Conservation (phyloP, 306 rosid species). For the Cicer chorassanicum region DNA sequence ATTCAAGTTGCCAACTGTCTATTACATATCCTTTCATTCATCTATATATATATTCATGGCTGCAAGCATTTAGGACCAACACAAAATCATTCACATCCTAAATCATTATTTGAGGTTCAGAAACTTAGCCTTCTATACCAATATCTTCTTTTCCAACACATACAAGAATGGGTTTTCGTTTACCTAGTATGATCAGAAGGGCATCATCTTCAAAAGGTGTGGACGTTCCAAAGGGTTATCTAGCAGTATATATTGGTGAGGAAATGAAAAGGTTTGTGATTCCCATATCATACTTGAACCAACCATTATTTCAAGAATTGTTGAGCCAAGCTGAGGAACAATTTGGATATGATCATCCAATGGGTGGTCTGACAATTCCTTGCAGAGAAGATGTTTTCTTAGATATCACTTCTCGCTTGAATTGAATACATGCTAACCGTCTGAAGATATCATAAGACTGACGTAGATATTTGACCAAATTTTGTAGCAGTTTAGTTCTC, state of each 20-base stretch:
- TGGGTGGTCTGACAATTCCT: constrained; percentile 54
- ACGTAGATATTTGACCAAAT: neutral
- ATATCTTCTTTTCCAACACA: neutral
- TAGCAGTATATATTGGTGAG: constrained; percentile 51
- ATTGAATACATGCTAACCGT: neutral
- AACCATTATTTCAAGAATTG: constrained; percentile 46
- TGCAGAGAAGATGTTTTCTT: constrained; percentile 37
- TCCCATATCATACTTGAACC: constrained; percentile 49
- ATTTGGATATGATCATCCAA: constrained; percentile 51
- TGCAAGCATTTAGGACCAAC: constrained; percentile 28
- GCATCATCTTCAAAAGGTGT: constrained; percentile 31
- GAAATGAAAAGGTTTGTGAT: constrained; percentile 51
- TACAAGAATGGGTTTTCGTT: constrained; percentile 46
- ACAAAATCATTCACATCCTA: constrained; percentile 26
- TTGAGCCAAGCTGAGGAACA: constrained; percentile 27
- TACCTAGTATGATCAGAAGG: constrained; percentile 40
- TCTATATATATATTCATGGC: constrained; percentile 45
- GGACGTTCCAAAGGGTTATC: constrained; percentile 56
- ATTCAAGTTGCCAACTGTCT: constrained; percentile 10
- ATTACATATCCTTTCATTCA: neutral
- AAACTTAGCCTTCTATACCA: neutral
- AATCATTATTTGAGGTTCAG: neutral
- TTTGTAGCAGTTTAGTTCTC: neutral
- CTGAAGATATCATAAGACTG: neutral
- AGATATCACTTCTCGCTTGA: constrained; percentile 36